These are phyloP conservation scores for Houttuynia cordata DNA, from an alignment of 164 flowering plant species.

Conservation along the genomic window DNA sequence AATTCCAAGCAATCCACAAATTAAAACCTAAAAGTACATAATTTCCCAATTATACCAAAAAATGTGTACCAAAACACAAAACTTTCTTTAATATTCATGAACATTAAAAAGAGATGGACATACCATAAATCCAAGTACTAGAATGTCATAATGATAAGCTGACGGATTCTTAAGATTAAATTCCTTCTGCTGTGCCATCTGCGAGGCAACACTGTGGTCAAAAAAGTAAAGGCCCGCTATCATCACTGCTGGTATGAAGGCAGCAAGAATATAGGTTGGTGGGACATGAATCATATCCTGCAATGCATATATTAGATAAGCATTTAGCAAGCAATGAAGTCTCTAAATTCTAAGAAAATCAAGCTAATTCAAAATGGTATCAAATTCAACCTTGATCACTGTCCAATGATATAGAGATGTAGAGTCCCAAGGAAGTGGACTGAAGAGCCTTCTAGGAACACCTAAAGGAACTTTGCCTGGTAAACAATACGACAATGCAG, in stretches of 20 bases:
- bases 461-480: slow-evolving; percentile 35
- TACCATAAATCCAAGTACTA: slow-evolving; percentile 45
- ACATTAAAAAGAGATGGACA: no score
- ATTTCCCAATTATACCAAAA: not conserved
- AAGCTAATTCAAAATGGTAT: not conserved
- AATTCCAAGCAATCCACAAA: slow-evolving; percentile 42
- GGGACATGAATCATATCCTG: slow-evolving; percentile 53
- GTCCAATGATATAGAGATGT: slow-evolving; percentile 37
- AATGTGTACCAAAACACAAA: not conserved
- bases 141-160: slow-evolving; percentile 41
- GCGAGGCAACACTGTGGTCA: slow-evolving; percentile 51
- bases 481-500: slow-evolving; percentile 33
- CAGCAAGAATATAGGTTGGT: slow-evolving; percentile 30
- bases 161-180: slow-evolving; percentile 44
- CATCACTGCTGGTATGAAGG: slow-evolving; percentile 43
- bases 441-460: slow-evolving; percentile 42
- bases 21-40: slow-evolving; percentile 24
- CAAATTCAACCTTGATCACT: slow-evolving; percentile 25
- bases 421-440: slow-evolving; percentile 38
- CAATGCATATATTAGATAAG: slow-evolving; percentile 1
- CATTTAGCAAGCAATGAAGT: not conserved
- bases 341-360: not conserved
- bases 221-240: slow-evolving; percentile 48
- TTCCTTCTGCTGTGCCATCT: slow-evolving; percentile 49
- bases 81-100: not conserved